Conservation (phyloP, 2,329 filamentous ascomycete genomes). For the Fusarium sacchari region DNA sequence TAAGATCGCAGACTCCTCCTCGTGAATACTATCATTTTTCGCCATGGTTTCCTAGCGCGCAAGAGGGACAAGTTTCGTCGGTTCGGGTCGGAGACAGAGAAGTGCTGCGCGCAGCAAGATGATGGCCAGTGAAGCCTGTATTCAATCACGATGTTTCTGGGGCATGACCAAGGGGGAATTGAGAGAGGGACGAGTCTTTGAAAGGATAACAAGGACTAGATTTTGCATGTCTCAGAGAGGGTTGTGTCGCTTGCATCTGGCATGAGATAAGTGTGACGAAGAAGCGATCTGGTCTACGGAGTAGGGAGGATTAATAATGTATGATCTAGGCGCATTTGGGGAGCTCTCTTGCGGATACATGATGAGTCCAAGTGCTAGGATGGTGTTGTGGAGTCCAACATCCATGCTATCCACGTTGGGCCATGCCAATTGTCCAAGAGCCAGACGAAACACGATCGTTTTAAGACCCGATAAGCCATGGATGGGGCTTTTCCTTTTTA, state of each 20-base stretch:
- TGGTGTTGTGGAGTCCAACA: conserved; percentile 33
- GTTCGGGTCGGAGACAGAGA: conserved; percentile 1
- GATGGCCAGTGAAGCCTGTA: conserved; percentile 15
- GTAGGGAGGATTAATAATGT: conserved; percentile 36
- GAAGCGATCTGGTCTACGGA: conserved; percentile 1
- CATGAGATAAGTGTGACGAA: conserved; percentile 41
- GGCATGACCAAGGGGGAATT: conserved; percentile 21
- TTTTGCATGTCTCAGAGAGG: conserved; percentile 23
- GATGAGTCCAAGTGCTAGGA: conserved; percentile 35
- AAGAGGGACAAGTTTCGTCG: background rate
- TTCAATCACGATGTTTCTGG: conserved; percentile 22
- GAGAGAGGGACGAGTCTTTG: conserved; percentile 1
- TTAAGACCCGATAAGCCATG: background rate
- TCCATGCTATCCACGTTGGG: conserved; percentile 5
- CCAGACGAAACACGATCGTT: conserved; percentile 25
- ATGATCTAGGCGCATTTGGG: conserved; percentile 16
- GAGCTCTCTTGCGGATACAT: conserved; percentile 29
- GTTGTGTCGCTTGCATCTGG: conserved; percentile 16
- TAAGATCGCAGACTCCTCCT: conserved; percentile 10
- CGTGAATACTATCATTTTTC: background rate
- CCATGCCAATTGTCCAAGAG: background rate
- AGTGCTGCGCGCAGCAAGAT: conserved; percentile 13
- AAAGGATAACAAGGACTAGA: background rate
- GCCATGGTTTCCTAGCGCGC: conserved; percentile 19
- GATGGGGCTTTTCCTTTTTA: background rate